Evolutionary conservation across 2,329 filamentous ascomycete genomes (phyloP), one percentile per base, ranked within the genome.

Genomic region (Botrytis byssoidea): DNA sequence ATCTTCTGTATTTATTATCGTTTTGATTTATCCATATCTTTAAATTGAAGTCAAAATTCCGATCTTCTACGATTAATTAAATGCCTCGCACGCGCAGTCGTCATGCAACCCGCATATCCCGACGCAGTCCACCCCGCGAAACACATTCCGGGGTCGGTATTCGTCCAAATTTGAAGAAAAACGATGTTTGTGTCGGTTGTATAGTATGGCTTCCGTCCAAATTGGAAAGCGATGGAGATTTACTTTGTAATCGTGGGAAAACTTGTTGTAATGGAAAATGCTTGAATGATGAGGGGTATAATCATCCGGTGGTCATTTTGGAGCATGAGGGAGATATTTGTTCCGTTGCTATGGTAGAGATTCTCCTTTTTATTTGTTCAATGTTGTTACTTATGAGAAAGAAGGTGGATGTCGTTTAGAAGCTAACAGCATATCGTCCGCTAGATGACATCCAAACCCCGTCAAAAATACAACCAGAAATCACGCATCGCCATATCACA

Each of bases 171-270:
- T n/a, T 70, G 20, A 70, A 46, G n/a, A n/a, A 32, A 18, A 44
- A 2, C 3, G 67, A 70, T 10, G 14, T 70, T 12, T 70, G 51
- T 22, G 40, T 61, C 32, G 67, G 67, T 4, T 70, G 67, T 35
- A 70, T 70, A 10, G n/a, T 70, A 46, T 70, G 67, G 67, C 67
- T 70, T n/a, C 67, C 67, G 5, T 14, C 51, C 1, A 70, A 61
- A 9, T n/a, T 44, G 25, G 67, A 70, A 22, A 37, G 55, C 29
- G 37, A 70, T 35, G 29, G 18, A 22, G 25, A 9, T 61, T 10
- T 57, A 29, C 20, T 12, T 12, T 70, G 67, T 46, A 29, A 8
- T n/a, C 67, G 67, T 10, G 67, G 40, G 42, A 18, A 60, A n/a
- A n/a, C 8, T 61, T 70, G 67, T 16, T 70, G 67, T 29, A n/a